A percentile compares a stretch with the other conserved stretches of the same genome.
phyloP scores from a whole-genome alignment of 2,329 filamentous ascomycete species.

The Apiospora malaysiana region DNA sequence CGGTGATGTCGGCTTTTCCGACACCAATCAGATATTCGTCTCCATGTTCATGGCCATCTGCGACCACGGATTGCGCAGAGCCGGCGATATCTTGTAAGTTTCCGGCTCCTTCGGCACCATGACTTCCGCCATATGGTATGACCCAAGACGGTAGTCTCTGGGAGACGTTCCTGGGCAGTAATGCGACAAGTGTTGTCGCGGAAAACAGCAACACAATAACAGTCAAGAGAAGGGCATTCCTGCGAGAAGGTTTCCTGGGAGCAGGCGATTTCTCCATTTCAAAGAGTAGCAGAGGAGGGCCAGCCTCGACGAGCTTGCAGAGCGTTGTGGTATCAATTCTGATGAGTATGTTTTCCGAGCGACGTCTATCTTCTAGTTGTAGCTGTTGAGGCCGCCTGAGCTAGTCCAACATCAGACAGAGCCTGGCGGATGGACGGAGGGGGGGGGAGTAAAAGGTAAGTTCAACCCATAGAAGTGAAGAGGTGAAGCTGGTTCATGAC shows the following conservation, averaged over 20 bases:
- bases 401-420: neutral
- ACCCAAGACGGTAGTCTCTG: slow-evolving; percentile 19
- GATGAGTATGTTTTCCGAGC: neutral
- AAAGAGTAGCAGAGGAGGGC: slow-evolving; percentile 14
- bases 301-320: slow-evolving; percentile 22
- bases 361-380: neutral
- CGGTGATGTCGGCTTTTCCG: slow-evolving; percentile 65
- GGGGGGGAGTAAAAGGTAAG: neutral
- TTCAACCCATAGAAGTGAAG: neutral
- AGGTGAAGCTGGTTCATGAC: neutral
- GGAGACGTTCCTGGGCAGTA: slow-evolving; percentile 11
- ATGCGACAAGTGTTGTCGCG: slow-evolving; percentile 13
- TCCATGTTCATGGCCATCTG: slow-evolving; percentile 13
- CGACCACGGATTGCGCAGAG: neutral
- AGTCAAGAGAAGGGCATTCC: neutral
- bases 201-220: slow-evolving; percentile 19
- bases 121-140: neutral
- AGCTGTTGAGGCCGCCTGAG: neutral
- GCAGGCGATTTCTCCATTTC: neutral
- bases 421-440: neutral
- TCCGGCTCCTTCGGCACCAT: neutral
- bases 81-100: neutral
- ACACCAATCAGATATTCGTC: slow-evolving; percentile 59
- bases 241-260: neutral
- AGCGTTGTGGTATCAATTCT: neutral